Evolutionary conservation across 2,329 filamentous ascomycete species (phyloP).

Genomic region (Colletotrichum eremochloae): DNA sequence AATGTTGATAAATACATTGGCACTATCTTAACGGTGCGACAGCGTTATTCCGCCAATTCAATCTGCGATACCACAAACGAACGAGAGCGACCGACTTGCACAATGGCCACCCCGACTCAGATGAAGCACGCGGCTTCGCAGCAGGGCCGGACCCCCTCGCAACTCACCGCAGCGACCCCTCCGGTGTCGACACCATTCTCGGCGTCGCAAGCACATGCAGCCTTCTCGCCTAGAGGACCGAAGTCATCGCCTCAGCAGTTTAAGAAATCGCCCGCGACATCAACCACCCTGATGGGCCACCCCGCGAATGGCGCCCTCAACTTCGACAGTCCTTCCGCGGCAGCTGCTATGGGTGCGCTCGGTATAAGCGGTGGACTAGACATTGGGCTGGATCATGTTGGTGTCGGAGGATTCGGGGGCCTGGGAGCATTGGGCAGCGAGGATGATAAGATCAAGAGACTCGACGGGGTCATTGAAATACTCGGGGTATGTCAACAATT

Average conservation of each 20-base stretch:
- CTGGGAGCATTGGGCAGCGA: conserved; percentile 60
- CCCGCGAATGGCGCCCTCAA: conserved; percentile 62
- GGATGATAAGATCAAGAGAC: conserved; percentile 67
- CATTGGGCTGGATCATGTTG: conserved; percentile 65
- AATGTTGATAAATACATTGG: conserved; percentile 8
- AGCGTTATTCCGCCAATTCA: neutral
- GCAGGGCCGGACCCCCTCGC: conserved; percentile 64
- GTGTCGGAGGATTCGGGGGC: conserved; percentile 59
- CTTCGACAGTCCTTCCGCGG: conserved; percentile 75
- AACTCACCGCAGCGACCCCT: conserved; percentile 69
- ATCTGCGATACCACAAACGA: neutral
- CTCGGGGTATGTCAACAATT: conserved; percentile 59
- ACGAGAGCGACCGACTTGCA: conserved; percentile 15
- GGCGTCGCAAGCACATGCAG: conserved; percentile 65
- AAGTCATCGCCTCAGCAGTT: conserved; percentile 74
- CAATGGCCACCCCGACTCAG: conserved; percentile 65
- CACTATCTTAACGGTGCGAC: conserved; percentile 1
- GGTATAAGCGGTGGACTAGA: conserved; percentile 65
- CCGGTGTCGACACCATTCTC: conserved; percentile 78
- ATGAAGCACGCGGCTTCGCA: conserved; percentile 66
- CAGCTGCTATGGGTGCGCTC: conserved; percentile 70
- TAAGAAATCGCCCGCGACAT: conserved; percentile 72
- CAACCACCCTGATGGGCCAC: conserved; percentile 62
- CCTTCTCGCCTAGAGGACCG: conserved; percentile 70
- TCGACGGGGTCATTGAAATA: conserved; percentile 64